These are phyloP conservation scores for Sparassis latifolia DNA, from an alignment of 1,284 basidiomycete species.

Conservation along the genomic window DNA sequence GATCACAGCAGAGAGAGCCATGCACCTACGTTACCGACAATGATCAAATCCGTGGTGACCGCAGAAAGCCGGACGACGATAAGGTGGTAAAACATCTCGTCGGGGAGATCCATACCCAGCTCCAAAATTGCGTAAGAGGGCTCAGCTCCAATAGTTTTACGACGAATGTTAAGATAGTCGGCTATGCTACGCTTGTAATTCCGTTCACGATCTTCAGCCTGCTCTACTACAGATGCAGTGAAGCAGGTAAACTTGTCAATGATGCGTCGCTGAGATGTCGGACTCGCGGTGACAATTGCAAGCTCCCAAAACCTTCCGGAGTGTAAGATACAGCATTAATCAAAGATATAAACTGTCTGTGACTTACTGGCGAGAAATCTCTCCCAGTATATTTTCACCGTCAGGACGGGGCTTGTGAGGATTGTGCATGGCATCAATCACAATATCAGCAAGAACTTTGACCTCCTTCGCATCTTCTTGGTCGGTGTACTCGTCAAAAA, in stretches of 20 bases:
- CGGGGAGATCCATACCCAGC: conserved; percentile 26
- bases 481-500: conserved; percentile 22
- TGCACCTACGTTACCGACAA: conserved; percentile 14
- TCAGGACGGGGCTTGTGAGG: conserved; percentile 9
- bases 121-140: conserved; percentile 25
- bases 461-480: conserved; percentile 5
- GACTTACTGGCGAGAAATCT: conserved; percentile 20
- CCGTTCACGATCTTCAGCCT: conserved; percentile 21
- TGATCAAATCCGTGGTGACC: conserved; percentile 12
- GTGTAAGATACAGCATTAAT: neutral
- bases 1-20: neutral
- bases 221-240: conserved; percentile 22
- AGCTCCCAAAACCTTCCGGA: neutral
- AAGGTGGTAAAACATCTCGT: conserved; percentile 25
- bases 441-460: conserved; percentile 9
- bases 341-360: neutral
- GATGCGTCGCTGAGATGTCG: conserved; percentile 7
- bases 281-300: neutral
- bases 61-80: conserved; percentile 17
- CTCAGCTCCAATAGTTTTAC: conserved; percentile 24
- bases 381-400: conserved; percentile 12
- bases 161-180: conserved; percentile 22
- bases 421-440: conserved; percentile 19
- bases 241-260: conserved; percentile 12
- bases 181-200: conserved; percentile 22